These are phyloP conservation scores for Rosellinia necatrix DNA, from an alignment of 2,329 filamentous ascomycete species.

Conservation along the genomic window DNA sequence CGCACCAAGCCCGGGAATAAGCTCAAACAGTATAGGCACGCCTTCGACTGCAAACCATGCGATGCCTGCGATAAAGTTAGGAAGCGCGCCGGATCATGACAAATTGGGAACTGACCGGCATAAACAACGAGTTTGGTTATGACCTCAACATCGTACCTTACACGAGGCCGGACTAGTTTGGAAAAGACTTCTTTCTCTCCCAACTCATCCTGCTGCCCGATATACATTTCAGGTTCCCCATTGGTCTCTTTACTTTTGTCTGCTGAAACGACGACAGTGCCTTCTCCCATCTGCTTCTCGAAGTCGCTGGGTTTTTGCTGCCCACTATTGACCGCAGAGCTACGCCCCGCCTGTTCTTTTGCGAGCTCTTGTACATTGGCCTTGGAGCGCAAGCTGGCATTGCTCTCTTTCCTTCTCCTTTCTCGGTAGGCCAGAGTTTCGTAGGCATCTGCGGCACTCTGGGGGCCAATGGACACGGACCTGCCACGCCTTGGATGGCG, in stretches of 20 bases:
- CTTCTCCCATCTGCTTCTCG: slow-evolving; percentile 75
- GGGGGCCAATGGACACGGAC: slow-evolving; percentile 87
- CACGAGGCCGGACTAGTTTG: slow-evolving; percentile 80
- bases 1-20: slow-evolving; percentile 46
- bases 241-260: slow-evolving; percentile 40
- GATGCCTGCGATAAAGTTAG: slow-evolving; percentile 34
- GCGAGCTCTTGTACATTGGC: slow-evolving; percentile 49
- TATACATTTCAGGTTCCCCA: slow-evolving; percentile 44
- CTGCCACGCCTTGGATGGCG: slow-evolving; percentile 77
- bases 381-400: slow-evolving; percentile 51
- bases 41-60: slow-evolving; percentile 47
- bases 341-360: slow-evolving; percentile 38
- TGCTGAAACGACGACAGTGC: slow-evolving; percentile 50
- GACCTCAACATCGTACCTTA: slow-evolving; percentile 97
- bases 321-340: slow-evolving; percentile 33
- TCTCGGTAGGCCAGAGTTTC: slow-evolving; percentile 93
- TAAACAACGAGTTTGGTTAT: slow-evolving; percentile 97
- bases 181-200: slow-evolving; percentile 83
- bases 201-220: slow-evolving; percentile 54
- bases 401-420: slow-evolving; percentile 59
- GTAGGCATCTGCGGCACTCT: slow-evolving; percentile 95
- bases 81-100: neutral
- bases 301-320: slow-evolving; percentile 57
- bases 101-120: slow-evolving; percentile 64
- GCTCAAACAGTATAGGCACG: slow-evolving; percentile 49